Evolutionary conservation across 345 rosid genomes (phyloP).

Genomic region (Fremontodendron californicum): DNA sequence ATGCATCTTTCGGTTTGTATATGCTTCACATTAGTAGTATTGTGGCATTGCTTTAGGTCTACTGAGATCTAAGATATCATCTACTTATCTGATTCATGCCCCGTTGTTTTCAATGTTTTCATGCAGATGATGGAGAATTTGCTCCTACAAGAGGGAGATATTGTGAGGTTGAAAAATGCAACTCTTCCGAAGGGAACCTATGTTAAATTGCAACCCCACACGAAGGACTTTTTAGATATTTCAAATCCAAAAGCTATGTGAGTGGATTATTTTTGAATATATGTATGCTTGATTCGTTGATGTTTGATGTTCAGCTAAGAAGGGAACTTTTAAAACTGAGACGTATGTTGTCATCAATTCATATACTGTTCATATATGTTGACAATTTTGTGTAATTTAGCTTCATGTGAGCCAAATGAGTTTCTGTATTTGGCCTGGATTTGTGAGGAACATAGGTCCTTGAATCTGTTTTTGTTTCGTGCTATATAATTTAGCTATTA

Average conservation of each 20-base stretch:
- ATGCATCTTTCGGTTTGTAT: not conserved
- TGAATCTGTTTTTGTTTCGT: not conserved
- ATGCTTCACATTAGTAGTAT: not conserved
- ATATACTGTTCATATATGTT: not conserved
- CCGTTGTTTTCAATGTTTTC: slow-evolving; percentile 4
- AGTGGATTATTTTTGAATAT: slow-evolving; percentile 25
- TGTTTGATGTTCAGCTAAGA: not conserved
- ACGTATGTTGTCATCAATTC: not conserved
- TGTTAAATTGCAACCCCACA: slow-evolving; percentile 95
- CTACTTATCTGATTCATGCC: not conserved
- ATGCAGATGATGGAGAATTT: slow-evolving; percentile 98
- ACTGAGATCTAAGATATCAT: not conserved
- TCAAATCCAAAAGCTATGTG: slow-evolving; percentile 98
- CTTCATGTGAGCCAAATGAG: not conserved
- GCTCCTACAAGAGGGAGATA: slow-evolving; percentile 89
- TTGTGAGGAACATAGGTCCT: not conserved
- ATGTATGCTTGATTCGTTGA: not conserved
- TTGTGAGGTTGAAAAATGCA: slow-evolving; percentile 73
- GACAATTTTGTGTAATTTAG: not conserved
- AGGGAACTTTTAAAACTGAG: not conserved
- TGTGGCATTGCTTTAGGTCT: not conserved
- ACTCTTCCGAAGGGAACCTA: slow-evolving; percentile 98
- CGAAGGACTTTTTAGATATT: slow-evolving; percentile 89
- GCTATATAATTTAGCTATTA: not conserved
- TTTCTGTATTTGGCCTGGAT: not conserved